Conservation (phyloP, 345 rosid species). For the Geranium rotundifolium region DNA sequence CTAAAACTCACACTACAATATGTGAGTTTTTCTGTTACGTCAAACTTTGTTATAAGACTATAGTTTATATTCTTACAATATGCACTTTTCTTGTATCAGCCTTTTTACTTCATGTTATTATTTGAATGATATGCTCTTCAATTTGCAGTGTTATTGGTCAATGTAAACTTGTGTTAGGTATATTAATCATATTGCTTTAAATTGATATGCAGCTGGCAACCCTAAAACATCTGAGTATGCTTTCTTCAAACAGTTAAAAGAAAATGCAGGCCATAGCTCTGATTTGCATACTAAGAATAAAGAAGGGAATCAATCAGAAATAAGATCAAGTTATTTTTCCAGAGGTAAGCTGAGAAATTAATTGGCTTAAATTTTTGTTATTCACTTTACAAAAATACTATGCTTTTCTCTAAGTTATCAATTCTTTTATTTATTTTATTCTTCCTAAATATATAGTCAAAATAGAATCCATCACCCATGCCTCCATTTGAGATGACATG, state of each 20-base stretch:
- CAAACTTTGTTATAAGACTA: background rate
- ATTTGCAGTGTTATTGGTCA: background rate
- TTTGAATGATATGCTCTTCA: background rate
- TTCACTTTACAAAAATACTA: background rate
- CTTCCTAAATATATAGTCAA: background rate
- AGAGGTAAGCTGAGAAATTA: conserved; percentile 18
- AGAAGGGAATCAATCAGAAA: conserved; percentile 10
- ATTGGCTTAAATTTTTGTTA: background rate
- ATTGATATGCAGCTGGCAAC: conserved; percentile 29
- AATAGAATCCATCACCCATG: background rate
- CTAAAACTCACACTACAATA: conserved; percentile 2
- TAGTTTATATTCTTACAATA: background rate
- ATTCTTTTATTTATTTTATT: background rate
- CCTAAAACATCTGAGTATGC: conserved; percentile 77
- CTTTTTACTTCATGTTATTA: background rate
- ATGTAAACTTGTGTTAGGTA: background rate
- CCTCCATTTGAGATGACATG: background rate
- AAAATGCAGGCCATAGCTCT: conserved; percentile 17
- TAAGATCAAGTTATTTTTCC: conserved; percentile 10
- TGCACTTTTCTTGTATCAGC: background rate
- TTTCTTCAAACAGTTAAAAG: conserved; percentile 58
- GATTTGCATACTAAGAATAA: conserved; percentile 8
- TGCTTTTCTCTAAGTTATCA: background rate
- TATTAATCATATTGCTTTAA: background rate
- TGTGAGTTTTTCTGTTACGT: conserved; percentile 12